Evolutionary conservation across 495 filamentous ascomycete species (phyloP).

Genomic region (Tetracladium marchalianum): DNA sequence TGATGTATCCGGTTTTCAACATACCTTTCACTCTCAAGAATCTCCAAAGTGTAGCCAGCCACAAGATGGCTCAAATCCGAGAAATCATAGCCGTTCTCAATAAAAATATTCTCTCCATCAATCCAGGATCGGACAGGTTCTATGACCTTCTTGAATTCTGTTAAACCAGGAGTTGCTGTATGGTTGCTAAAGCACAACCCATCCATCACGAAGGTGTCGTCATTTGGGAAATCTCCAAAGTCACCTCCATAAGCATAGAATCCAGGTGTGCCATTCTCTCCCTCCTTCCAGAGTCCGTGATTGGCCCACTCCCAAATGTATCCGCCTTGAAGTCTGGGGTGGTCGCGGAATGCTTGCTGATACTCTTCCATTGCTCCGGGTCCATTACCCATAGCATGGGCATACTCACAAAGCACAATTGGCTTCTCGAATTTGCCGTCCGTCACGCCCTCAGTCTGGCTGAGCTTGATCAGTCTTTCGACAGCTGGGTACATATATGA

Average conservation of each 20-base stretch:
- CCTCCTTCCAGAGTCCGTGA: slow-evolving; percentile 49
- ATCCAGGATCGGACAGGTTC: slow-evolving; percentile 37
- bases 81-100: slow-evolving; percentile 47
- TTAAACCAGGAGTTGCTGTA: slow-evolving; percentile 45
- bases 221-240: slow-evolving; percentile 56
- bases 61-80: slow-evolving; percentile 34
- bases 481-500: slow-evolving; percentile 56
- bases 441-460: slow-evolving; percentile 22
- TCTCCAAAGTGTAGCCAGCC: slow-evolving; percentile 2
- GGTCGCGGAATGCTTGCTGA: slow-evolving; percentile 43
- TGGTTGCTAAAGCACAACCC: slow-evolving; percentile 51
- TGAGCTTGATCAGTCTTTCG: slow-evolving; percentile 36
- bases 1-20: slow-evolving; percentile 15
- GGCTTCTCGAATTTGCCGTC: slow-evolving; percentile 38
- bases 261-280: slow-evolving; percentile 31
- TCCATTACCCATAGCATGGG: slow-evolving; percentile 65
- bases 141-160: slow-evolving; percentile 52
- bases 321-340: slow-evolving; percentile 54
- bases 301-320: slow-evolving; percentile 72
- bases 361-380: slow-evolving; percentile 60
- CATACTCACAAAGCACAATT: slow-evolving; percentile 58
- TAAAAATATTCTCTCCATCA: slow-evolving; percentile 13
- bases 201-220: slow-evolving; percentile 56
- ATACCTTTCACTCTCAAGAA: too few species aligned
- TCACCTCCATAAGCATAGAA: slow-evolving; percentile 62